Evolutionary conservation across 2,329 filamentous ascomycete species (phyloP).

Genomic region (Drechslera avenae): DNA sequence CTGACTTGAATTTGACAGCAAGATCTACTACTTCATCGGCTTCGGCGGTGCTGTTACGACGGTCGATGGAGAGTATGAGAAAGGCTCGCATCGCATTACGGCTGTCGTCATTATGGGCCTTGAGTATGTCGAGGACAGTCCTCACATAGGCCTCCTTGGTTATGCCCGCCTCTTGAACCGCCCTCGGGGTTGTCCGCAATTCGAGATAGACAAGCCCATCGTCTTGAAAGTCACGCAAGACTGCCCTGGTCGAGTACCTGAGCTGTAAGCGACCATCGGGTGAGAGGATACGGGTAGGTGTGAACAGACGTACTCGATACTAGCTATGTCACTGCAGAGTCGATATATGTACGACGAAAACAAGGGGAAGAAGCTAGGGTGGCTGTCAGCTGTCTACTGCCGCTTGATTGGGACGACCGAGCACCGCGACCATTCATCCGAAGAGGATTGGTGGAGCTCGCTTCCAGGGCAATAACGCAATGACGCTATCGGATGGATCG

Average conservation of each 20-base stretch:
- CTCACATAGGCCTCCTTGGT: conserved; percentile 68
- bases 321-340: conserved; percentile 67
- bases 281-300: too few species aligned
- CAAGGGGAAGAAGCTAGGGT: conserved; percentile 70
- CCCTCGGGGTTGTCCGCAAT: conserved; percentile 77
- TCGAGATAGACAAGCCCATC: conserved; percentile 81
- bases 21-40: conserved; percentile 69
- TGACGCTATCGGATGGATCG: not conserved
- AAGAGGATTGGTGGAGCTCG: not conserved
- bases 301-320: conserved; percentile 61
- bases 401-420: not conserved
- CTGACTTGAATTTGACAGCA: conserved; percentile 59
- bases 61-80: conserved; percentile 77
- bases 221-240: conserved; percentile 61
- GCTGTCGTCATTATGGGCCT: conserved; percentile 52
- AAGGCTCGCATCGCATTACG: conserved; percentile 60
- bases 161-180: conserved; percentile 59
- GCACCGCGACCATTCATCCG: conserved; percentile 1
- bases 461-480: not conserved
- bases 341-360: conserved; percentile 82
- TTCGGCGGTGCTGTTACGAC: conserved; percentile 63
- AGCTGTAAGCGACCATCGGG: too few species aligned
- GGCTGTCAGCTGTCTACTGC: conserved; percentile 22
- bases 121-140: conserved; percentile 69
- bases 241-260: conserved; percentile 65